Evolutionary conservation across 306 rosid species (phyloP).

Genomic region (Hippophae tibetana): DNA sequence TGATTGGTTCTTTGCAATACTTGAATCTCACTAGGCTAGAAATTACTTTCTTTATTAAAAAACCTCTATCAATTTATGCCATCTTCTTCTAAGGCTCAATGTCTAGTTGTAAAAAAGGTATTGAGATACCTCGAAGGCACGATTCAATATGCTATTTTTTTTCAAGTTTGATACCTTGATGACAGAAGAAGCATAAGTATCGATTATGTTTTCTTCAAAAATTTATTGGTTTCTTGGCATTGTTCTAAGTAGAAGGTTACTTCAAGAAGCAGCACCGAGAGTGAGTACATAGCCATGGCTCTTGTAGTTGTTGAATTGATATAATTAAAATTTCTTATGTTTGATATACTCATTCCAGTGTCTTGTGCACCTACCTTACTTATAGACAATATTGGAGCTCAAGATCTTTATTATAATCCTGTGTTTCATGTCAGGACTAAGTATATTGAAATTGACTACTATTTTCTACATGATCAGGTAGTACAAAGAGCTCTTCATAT

Average conservation of each 20-base stretch:
- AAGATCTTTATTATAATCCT: neutral
- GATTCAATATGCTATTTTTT: neutral
- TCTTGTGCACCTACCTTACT: neutral
- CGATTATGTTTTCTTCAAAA: neutral
- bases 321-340: neutral
- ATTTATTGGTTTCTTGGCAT: neutral
- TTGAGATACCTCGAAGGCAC: neutral
- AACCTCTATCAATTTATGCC: neutral
- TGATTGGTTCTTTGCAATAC: neutral
- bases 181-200: neutral
- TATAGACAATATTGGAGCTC: neutral
- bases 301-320: neutral
- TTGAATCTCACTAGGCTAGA: neutral
- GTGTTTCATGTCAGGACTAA: neutral
- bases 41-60: neutral
- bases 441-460: neutral
- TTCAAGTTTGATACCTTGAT: neutral
- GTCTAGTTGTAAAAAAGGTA: too few species aligned
- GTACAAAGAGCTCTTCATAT: too few species aligned
- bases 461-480: neutral
- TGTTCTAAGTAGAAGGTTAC: neutral
- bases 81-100: too few species aligned
- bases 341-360: neutral
- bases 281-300: neutral
- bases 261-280: neutral